Base-by-base conservation (phyloP, 1,284 basidiomycete species). In the Porogramme epimiltina region DNA sequence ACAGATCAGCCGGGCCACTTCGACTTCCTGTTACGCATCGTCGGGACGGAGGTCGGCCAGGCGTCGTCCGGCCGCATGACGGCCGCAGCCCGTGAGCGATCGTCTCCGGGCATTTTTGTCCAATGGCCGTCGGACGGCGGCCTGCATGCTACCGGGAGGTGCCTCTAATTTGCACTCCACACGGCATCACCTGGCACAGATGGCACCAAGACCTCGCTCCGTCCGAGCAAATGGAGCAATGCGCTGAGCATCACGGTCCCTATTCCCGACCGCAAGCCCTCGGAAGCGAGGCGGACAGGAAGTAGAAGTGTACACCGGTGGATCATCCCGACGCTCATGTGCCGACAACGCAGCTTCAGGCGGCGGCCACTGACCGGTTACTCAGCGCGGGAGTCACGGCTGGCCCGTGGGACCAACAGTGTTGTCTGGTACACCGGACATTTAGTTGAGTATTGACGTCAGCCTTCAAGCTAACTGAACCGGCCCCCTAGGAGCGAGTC, bases 31-130 rank as follows among this genome's bases (percentile, higher is more conserved):
- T 47, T 18, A 25, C 37, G 31, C 37, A 38, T 41, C 40, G 11
- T 41, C 28, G 55, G 47, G 39, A 39, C 49, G 28, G 28, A 31
- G 28, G 6, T 31, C 28, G 28, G 28, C 28, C 28, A 31, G 28
- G 28, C 28, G 28, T 31, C 28, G 28, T 31, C 28, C 45, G 28
- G 47, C 42, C 56, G 39, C 56, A 58, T 55, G 53, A 51, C 47
- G 40, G 45, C 39, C 24, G 10, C 34, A 24, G 40, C 42, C 11
- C 23, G 16, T 13, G n/a, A 26, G 37, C 43, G 57, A 55, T 59
- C 57, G 51, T 59, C 57, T 46, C 57, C 57, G 57, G 57, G 53
- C 51, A 55, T 51, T 55, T 59, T 45, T 53, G 49, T 51, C 57
- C 57, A 59, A 59, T 59, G 40, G 39, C 37, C 26, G 42, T 25